Evolutionary conservation across 768 basidiomycete species (phyloP).

Genomic region (Boletus fagicola): DNA sequence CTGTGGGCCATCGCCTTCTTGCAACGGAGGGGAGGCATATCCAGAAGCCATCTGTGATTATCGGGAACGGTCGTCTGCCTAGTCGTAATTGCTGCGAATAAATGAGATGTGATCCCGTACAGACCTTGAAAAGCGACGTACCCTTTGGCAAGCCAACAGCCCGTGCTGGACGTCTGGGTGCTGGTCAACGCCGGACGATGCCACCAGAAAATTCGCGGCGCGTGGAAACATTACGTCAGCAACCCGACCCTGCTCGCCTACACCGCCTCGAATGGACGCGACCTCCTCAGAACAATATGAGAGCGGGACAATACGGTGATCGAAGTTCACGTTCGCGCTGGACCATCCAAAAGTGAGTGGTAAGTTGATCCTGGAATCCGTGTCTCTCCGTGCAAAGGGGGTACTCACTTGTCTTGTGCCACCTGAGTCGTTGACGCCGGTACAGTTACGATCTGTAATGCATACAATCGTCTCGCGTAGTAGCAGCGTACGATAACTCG

Average conservation of each 20-base stretch:
- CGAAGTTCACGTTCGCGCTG: background rate
- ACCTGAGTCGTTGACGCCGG: background rate
- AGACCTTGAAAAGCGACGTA: slow-evolving; percentile 10
- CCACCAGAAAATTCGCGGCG: slow-evolving; percentile 31
- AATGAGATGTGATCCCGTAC: background rate
- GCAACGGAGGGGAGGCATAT: slow-evolving; percentile 34
- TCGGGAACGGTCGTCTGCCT: slow-evolving; percentile 27
- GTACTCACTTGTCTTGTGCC: background rate
- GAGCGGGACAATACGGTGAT: background rate
- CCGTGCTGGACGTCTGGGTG: slow-evolving; percentile 32
- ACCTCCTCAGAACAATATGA: background rate
- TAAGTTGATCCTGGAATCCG: background rate
- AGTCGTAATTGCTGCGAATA: slow-evolving; percentile 1
- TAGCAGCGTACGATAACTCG: background rate
- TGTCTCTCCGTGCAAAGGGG: background rate
- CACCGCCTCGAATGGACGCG: background rate
- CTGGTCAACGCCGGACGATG: slow-evolving; percentile 24
- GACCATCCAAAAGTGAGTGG: background rate
- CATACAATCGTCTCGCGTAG: background rate
- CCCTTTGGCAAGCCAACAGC: slow-evolving; percentile 31
- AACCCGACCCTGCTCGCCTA: background rate
- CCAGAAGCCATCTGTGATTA: slow-evolving; percentile 37
- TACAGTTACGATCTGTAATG: background rate
- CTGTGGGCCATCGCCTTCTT: slow-evolving; percentile 33
- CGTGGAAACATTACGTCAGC: slow-evolving; percentile 37